A percentile compares a stretch with the other conserved stretches of the same genome.
These are phyloP conservation scores for Ceratocystis diversiconidia DNA, from an alignment of 2,329 filamentous ascomycete genomes.

Conservation along the genomic window DNA sequence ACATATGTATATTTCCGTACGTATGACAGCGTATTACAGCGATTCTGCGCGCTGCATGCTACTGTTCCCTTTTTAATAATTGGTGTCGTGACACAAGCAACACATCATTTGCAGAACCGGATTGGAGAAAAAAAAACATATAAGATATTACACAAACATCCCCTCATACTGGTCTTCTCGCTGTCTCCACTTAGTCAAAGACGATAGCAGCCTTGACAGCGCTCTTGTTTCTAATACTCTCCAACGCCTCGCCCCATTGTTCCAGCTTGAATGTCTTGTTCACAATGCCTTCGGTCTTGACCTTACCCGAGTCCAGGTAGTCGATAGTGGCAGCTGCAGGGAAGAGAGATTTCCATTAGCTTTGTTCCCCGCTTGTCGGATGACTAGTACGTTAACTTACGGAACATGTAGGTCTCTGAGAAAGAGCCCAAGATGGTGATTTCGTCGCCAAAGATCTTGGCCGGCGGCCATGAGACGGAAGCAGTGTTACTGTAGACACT, in stretches of 20 bases:
- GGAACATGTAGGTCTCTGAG: conserved; percentile 61
- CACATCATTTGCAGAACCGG: too few relatives aligned
- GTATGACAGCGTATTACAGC: neutral
- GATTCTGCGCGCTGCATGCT: neutral
- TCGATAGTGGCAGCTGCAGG: conserved; percentile 31
- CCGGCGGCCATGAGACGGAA: conserved; percentile 53
- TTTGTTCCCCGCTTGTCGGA: neutral
- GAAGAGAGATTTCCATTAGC: neutral
- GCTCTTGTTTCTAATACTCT: conserved; percentile 56
- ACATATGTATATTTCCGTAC: neutral
- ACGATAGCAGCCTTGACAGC: conserved; percentile 63
- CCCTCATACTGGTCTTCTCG: neutral
- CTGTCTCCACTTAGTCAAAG: conserved; percentile 34
- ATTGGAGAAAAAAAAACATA: neutral
- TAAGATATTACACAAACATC: neutral
- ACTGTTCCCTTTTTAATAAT: neutral
- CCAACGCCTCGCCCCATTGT: conserved; percentile 54
- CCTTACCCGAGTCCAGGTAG: conserved; percentile 44
- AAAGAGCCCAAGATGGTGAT: conserved; percentile 62
- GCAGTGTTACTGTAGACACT: conserved; percentile 50
- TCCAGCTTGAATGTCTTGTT: conserved; percentile 63
- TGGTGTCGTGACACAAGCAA: neutral
- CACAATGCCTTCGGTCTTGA: conserved; percentile 53
- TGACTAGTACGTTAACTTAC: conserved; percentile 24
- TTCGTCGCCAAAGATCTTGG: conserved; percentile 54